Percentiles rank a stretch among this genome's conserved stretches.
Conservation (phyloP, 2,329 filamentous ascomycete genomes). For the Fusarium falciforme region DNA sequence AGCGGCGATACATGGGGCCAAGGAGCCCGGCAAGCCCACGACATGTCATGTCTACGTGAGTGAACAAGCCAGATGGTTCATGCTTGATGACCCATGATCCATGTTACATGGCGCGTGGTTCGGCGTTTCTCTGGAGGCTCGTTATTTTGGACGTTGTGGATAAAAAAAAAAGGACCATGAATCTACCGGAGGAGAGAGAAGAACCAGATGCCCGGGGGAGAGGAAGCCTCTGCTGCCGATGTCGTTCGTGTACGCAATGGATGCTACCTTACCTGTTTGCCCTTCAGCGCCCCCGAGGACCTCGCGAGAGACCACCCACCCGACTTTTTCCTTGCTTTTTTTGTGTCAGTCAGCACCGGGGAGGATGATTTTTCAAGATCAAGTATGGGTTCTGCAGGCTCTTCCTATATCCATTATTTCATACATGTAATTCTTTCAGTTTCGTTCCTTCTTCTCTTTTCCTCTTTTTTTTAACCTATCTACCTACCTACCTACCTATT, state of each 20-base stretch:
- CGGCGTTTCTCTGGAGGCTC: conserved; percentile 40
- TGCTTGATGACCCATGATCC: conserved; percentile 41
- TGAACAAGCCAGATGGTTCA: conserved; percentile 32
- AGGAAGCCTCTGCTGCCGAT: conserved; percentile 28
- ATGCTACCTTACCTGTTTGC: neutral
- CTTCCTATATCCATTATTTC: conserved; percentile 46
- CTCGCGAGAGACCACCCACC: conserved; percentile 41
- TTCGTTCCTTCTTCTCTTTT: conserved; percentile 12
- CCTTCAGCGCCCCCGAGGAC: conserved; percentile 29
- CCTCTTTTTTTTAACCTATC: conserved; percentile 9
- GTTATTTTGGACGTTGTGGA: conserved; percentile 42
- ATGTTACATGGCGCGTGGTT: conserved; percentile 39
- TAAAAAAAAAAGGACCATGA: conserved; percentile 40
- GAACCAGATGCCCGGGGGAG: conserved; percentile 18
- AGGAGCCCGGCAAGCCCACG: conserved; percentile 27
- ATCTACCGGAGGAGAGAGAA: conserved; percentile 41
- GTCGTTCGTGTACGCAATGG: conserved; percentile 27
- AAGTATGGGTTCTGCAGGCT: conserved; percentile 43
- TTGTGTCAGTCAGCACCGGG: conserved; percentile 32
- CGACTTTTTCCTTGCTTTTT: conserved; percentile 36
- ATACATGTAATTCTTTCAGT: conserved; percentile 43
- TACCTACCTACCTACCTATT: conserved; percentile 13
- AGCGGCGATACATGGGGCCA: conserved; percentile 25
- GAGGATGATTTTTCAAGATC: conserved; percentile 44
- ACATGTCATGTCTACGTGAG: conserved; percentile 34